A percentile compares a stretch with the other conserved stretches of the same genome.
Evolutionary conservation across 164 flowering plant species (phyloP).

Genomic region (Akebia trifoliata): DNA sequence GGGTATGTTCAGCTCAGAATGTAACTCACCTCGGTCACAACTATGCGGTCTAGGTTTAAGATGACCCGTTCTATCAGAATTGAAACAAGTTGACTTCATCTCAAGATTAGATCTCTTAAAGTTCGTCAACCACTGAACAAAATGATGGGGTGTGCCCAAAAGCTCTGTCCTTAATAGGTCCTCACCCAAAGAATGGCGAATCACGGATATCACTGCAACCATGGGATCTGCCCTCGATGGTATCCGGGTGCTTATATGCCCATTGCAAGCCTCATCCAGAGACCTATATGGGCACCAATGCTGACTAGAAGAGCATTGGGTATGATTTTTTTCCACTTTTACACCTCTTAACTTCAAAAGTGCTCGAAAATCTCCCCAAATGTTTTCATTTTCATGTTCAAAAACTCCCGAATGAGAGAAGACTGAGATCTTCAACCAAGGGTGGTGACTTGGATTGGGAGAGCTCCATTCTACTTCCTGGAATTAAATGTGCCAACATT

Average conservation of each 20-base stretch:
- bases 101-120: constrained; percentile 55
- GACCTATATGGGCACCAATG: constrained; percentile 70
- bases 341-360: constrained; percentile 64
- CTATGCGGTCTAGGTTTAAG: constrained; percentile 11
- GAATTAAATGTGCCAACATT: constrained; percentile 72
- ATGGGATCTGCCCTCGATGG: constrained; percentile 36
- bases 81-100: constrained; percentile 49
- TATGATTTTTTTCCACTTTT: constrained; percentile 22
- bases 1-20: constrained; percentile 58
- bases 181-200: constrained; percentile 71
- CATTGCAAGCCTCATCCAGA: constrained; percentile 21
- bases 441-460: constrained; percentile 29
- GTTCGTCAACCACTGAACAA: constrained; percentile 79
- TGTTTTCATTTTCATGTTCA: constrained; percentile 42
- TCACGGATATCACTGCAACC: constrained; percentile 59
- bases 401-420: constrained; percentile 76
- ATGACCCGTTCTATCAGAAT: constrained; percentile 15
- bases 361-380: constrained; percentile 68
- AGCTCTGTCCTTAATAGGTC: constrained; percentile 78
- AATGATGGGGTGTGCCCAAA: constrained; percentile 64
- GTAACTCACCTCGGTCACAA: constrained; percentile 24
- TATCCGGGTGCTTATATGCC: constrained; percentile 16
- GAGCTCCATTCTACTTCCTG: constrained; percentile 41
- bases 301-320: constrained; percentile 13
- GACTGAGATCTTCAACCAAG: constrained; percentile 42